A percentile compares a stretch with the other conserved stretches of the same genome.
phyloP scores from a whole-genome alignment of 2,329 filamentous ascomycete genomes.

The Hyphodiscus sp. region DNA sequence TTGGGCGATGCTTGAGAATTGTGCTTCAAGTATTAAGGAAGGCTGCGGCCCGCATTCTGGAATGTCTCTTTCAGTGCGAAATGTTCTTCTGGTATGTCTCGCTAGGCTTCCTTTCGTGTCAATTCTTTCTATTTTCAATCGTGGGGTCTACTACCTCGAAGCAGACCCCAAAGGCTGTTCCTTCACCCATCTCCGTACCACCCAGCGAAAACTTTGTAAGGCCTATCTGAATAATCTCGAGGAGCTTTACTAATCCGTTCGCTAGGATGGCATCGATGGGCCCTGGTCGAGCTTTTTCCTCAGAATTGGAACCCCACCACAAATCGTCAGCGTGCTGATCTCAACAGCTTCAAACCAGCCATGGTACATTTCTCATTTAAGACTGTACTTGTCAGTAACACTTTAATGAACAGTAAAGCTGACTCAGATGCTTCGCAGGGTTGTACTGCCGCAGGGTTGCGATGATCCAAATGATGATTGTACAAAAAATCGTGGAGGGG shows the following conservation, averaged over 20 bases:
- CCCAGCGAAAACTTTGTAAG: not conserved
- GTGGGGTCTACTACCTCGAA: constrained; percentile 9
- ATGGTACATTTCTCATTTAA: not conserved
- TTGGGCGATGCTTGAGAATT: not conserved
- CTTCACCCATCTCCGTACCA: not conserved
- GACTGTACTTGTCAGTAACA: too few species aligned
- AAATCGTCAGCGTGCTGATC: constrained; percentile 33
- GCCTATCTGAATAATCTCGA: not conserved
- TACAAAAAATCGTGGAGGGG: constrained; percentile 31
- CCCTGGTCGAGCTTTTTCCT: constrained; percentile 29
- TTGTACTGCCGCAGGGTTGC: constrained; percentile 20
- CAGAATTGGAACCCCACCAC: constrained; percentile 33
- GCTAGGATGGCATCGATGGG: constrained; percentile 29
- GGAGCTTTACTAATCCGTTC: not conserved
- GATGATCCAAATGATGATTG: constrained; percentile 23
- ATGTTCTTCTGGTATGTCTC: constrained; percentile 16
- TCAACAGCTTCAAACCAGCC: constrained; percentile 32
- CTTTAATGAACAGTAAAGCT: not conserved
- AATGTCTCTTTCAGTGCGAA: constrained; percentile 4
- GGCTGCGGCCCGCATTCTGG: not conserved
- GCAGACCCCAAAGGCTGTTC: not conserved
- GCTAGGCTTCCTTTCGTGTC: constrained; percentile 5
- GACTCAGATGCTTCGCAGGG: not conserved
- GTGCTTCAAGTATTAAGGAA: not conserved
- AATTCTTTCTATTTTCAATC: not conserved